Evolutionary conservation across 1,284 basidiomycete genomes (phyloP).

Genomic region (Leccinum subspadiceum): DNA sequence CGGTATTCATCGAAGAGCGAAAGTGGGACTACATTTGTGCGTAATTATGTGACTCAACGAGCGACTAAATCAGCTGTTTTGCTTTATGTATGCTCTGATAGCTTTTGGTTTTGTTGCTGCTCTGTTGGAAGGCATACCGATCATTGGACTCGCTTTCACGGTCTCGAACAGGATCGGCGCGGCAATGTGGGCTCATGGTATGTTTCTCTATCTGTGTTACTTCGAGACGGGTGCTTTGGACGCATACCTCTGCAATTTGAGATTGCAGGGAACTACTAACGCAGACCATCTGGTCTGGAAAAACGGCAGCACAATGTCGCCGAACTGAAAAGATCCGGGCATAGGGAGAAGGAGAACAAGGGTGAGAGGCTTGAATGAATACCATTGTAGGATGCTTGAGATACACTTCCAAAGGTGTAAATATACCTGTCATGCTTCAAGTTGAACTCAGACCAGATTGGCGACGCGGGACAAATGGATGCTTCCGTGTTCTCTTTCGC

Average conservation of each 20-base stretch:
- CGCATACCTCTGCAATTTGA: background rate
- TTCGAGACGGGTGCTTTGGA: background rate
- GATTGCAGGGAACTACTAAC: constrained; percentile 6
- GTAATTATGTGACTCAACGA: constrained; percentile 12
- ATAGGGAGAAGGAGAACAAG: background rate
- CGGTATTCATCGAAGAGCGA: constrained; percentile 80
- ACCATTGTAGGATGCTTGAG: background rate
- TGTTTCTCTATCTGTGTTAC: constrained; percentile 18
- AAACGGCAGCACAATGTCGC: constrained; percentile 73
- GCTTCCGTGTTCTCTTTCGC: too few relatives aligned
- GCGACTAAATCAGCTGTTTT: background rate
- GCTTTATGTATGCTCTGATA: constrained; percentile 27
- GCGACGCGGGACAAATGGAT: background rate
- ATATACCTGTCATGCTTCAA: background rate
- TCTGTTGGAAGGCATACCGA: constrained; percentile 73
- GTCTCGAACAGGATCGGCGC: constrained; percentile 85
- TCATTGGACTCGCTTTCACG: constrained; percentile 76
- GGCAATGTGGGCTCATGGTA: constrained; percentile 89
- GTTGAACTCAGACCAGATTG: background rate
- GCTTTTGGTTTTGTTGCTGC: constrained; percentile 64
- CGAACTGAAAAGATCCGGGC: constrained; percentile 8
- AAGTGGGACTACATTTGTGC: constrained; percentile 82
- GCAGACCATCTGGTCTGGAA: constrained; percentile 52
- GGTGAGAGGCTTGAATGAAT: background rate
- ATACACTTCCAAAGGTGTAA: background rate